Evolutionary conservation across 208 protist species (phyloP).

Genomic region (Wallacemonas sp.): DNA sequence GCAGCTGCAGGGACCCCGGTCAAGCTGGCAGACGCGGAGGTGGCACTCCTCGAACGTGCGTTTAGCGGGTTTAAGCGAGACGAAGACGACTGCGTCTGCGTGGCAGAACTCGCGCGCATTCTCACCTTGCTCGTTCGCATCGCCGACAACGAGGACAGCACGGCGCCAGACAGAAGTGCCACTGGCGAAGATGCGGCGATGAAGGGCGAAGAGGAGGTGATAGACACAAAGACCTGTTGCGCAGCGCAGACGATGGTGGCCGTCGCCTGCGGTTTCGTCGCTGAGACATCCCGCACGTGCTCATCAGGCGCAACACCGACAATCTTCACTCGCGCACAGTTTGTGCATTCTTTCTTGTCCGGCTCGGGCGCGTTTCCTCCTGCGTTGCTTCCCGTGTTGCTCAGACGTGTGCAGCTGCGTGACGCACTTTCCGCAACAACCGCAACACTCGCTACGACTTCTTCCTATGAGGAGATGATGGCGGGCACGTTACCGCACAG

Average conservation of each 20-base stretch:
- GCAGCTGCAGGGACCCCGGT: too few species aligned
- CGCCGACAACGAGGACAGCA: neutral
- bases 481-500: neutral
- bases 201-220: neutral
- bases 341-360: constrained; percentile 30
- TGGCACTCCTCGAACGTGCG: neutral
- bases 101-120: neutral
- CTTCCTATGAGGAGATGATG: neutral
- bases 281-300: neutral
- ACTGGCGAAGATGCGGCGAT: neutral
- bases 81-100: neutral
- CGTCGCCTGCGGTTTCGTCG: neutral
- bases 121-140: neutral
- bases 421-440: too few species aligned
- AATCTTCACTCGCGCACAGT: constrained; percentile 21
- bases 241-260: constrained; percentile 24
- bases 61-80: constrained; percentile 24
- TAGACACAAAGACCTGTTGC: neutral
- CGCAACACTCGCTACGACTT: too few species aligned
- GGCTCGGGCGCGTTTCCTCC: constrained; percentile 32
- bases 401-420: constrained; percentile 14
- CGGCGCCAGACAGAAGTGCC: neutral
- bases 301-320: neutral
- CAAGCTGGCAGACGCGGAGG: constrained; percentile 3
- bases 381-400: constrained; percentile 26